Evolutionary conservation across 2,329 filamentous ascomycete species (phyloP).

Genomic region (Cordyceps cateniannulata): DNA sequence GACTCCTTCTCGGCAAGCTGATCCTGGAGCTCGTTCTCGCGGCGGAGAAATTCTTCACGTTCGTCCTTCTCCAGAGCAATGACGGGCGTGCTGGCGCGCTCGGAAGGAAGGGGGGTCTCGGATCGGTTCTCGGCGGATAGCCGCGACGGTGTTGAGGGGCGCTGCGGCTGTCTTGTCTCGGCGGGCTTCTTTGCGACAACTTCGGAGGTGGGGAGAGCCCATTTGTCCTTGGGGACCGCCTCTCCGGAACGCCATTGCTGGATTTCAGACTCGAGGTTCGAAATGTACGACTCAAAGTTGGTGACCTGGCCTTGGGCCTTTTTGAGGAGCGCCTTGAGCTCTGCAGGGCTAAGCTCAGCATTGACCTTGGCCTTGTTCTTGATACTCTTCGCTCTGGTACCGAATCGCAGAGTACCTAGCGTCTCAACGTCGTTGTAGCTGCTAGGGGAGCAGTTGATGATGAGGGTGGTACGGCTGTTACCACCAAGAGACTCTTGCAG

Average conservation of each 20-base stretch:
- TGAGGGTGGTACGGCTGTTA: constrained; percentile 96
- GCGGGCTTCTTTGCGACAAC: constrained; percentile 33
- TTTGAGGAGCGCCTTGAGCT: constrained; percentile 87
- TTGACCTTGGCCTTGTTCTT: constrained; percentile 99
- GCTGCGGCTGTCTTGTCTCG: constrained; percentile 29
- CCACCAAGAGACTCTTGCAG: constrained; percentile 94
- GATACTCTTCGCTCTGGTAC: constrained; percentile 94
- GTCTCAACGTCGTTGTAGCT: constrained; percentile 98
- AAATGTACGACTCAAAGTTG: constrained; percentile 82
- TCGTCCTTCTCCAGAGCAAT: constrained; percentile 92
- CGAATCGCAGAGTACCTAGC: constrained; percentile 83
- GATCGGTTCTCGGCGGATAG: constrained; percentile 51
- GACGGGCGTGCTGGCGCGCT: constrained; percentile 81
- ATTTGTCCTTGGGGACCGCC: constrained; percentile 78
- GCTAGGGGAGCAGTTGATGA: constrained; percentile 98
- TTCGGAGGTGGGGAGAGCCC: constrained; percentile 60
- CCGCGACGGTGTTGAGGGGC: constrained; percentile 48
- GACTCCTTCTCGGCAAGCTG: constrained; percentile 91
- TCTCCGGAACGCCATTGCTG: constrained; percentile 84
- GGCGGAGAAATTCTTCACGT: constrained; percentile 86
- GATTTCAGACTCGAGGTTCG: constrained; percentile 76
- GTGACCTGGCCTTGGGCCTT: constrained; percentile 87
- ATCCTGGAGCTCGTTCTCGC: constrained; percentile 96
- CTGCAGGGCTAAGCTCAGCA: constrained; percentile 88
- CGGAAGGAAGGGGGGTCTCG: constrained; percentile 61